phyloP scores from a whole-genome alignment of 1,284 basidiomycete species.

The Leccinum pallidistipes region DNA sequence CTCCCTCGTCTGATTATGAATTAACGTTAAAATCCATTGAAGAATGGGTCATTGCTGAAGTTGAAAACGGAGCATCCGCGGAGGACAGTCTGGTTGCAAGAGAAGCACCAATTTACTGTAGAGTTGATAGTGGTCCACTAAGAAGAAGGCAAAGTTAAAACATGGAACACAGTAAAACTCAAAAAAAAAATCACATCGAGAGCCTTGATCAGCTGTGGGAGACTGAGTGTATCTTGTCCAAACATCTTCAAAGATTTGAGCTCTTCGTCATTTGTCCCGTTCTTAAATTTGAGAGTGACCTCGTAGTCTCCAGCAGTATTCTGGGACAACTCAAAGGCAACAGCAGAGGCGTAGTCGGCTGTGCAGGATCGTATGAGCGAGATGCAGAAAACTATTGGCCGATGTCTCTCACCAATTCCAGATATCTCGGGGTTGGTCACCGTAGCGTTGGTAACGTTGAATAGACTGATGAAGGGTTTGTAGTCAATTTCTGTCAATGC shows the following conservation, averaged over 20 bases:
- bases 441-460: conserved; percentile 46
- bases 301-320: conserved; percentile 19
- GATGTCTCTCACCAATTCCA: conserved; percentile 34
- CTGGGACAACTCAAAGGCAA: conserved; percentile 45
- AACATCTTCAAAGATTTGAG: conserved; percentile 31
- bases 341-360: conserved; percentile 51
- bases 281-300: conserved; percentile 49
- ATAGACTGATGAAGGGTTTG: conserved; percentile 54
- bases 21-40: conserved; percentile 7
- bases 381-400: not conserved
- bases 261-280: conserved; percentile 41
- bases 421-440: conserved; percentile 34
- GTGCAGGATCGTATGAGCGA: conserved; percentile 12
- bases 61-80: conserved; percentile 36
- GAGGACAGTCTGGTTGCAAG: conserved; percentile 34
- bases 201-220: conserved; percentile 35
- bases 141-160: not conserved
- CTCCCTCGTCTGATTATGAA: not conserved
- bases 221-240: conserved; percentile 32
- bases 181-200: conserved; percentile 33
- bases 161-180: not conserved
- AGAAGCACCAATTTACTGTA: conserved; percentile 35
- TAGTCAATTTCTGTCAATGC: conserved; percentile 45
- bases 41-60: conserved; percentile 34
- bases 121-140: conserved; percentile 32